Evolutionary conservation across 441 rosid genomes (phyloP).

Genomic region (Lepidium campestre): DNA sequence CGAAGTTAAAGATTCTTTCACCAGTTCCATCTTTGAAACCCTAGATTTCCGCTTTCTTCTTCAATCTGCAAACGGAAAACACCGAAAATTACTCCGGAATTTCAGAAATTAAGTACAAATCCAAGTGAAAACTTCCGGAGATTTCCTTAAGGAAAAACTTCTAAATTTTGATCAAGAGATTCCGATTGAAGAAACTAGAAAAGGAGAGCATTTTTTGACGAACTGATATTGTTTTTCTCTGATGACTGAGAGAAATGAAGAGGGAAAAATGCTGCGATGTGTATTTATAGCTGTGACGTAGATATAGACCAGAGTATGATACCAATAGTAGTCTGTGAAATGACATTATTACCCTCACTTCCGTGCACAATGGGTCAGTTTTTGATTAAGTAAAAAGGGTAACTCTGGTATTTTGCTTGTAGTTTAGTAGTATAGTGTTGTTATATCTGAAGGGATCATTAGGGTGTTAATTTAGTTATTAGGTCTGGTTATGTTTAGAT

Average conservation of each 20-base stretch:
- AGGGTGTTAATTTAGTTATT: too few relatives aligned
- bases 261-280: neutral
- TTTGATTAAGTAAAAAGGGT: neutral
- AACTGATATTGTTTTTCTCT: neutral
- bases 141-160: neutral
- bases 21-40: conserved; percentile 47
- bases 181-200: neutral
- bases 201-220: neutral
- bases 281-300: conserved; percentile 22
- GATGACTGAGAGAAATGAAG: neutral
- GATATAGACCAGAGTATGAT: neutral
- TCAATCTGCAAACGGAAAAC: neutral
- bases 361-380: neutral
- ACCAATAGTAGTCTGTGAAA: neutral
- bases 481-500: too few relatives aligned
- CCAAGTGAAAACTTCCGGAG: neutral
- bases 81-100: neutral
- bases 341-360: conserved; percentile 1
- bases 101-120: neutral
- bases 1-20: conserved; percentile 12
- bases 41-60: conserved; percentile 19
- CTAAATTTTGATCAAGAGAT: neutral
- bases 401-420: neutral
- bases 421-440: too few relatives aligned
- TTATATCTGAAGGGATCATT: too few relatives aligned